These are phyloP conservation scores for Chrysanthemum seticuspe DNA, from an alignment of 129 eudicot species.

Conservation along the genomic window DNA sequence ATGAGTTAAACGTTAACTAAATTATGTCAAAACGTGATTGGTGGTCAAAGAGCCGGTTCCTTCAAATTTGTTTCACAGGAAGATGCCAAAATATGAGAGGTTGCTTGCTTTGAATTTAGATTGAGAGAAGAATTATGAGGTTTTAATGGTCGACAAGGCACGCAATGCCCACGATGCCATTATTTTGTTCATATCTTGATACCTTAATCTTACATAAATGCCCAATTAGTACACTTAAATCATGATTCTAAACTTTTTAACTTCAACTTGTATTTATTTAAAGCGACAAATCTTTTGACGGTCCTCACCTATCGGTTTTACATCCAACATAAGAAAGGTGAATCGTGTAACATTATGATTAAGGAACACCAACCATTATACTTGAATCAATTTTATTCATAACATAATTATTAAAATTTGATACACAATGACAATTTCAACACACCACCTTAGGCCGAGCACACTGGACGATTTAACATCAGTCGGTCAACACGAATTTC, in stretches of 20 bases:
- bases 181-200: constrained; percentile 20
- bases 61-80: constrained; percentile 6
- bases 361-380: no score
- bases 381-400: no score
- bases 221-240: neutral
- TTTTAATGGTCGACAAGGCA: constrained; percentile 19
- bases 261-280: neutral
- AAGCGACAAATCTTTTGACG: no score
- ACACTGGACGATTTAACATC: no score
- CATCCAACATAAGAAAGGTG: no score
- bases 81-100: constrained; percentile 31
- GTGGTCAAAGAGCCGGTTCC: constrained; percentile 32
- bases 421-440: no score
- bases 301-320: neutral
- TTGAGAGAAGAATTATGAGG: neutral
- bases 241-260: neutral
- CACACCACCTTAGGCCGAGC: no score
- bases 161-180: constrained; percentile 27
- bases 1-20: no score
- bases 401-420: no score
- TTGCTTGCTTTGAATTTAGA: constrained; percentile 11
- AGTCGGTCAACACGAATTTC: no score
- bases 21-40: neutral
- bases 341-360: no score
- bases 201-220: neutral